phyloP scores from a whole-genome alignment of 2,329 filamentous ascomycete species.

The Arthroderma uncinatum region DNA sequence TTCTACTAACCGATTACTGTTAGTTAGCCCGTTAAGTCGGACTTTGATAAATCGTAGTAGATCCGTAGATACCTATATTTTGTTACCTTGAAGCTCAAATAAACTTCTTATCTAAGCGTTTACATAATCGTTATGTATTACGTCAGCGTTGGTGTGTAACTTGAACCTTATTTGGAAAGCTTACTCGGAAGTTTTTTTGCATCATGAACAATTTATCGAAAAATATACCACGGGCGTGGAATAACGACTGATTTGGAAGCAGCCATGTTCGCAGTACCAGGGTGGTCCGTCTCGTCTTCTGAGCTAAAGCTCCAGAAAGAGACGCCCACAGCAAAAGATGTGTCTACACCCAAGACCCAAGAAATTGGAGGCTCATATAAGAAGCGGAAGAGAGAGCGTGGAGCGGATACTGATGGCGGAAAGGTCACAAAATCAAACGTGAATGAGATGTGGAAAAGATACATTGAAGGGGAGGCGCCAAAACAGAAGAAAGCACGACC shows the following conservation, averaged over 20 bases:
- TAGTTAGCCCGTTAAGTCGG: too few relatives aligned
- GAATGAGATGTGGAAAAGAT: slow-evolving; percentile 63
- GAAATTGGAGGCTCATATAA: slow-evolving; percentile 21
- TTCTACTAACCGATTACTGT: too few relatives aligned
- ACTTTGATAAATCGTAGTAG: too few relatives aligned
- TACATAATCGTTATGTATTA: too few relatives aligned
- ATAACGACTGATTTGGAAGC: background rate
- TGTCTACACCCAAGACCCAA: slow-evolving; percentile 37
- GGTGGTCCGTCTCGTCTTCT: slow-evolving; percentile 72
- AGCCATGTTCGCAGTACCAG: slow-evolving; percentile 75
- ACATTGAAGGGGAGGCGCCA: slow-evolving; percentile 57
- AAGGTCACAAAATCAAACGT: slow-evolving; percentile 59
- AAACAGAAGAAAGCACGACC: slow-evolving; percentile 29
- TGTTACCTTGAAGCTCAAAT: too few relatives aligned
- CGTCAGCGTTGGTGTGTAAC: background rate
- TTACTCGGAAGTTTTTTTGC: background rate
- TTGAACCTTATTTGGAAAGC: background rate
- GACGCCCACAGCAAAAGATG: slow-evolving; percentile 51
- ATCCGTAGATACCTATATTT: too few relatives aligned
- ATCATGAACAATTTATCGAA: background rate
- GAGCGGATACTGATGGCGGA: slow-evolving; percentile 19
- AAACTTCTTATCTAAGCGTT: too few relatives aligned
- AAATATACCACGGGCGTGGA: background rate
- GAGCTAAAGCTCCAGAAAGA: slow-evolving; percentile 59
- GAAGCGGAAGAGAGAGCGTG: slow-evolving; percentile 41